Evolutionary conservation across 257 asterid species (phyloP), one percentile per base, ranked within the genome.

Genomic region (Nicotiana otophora): DNA sequence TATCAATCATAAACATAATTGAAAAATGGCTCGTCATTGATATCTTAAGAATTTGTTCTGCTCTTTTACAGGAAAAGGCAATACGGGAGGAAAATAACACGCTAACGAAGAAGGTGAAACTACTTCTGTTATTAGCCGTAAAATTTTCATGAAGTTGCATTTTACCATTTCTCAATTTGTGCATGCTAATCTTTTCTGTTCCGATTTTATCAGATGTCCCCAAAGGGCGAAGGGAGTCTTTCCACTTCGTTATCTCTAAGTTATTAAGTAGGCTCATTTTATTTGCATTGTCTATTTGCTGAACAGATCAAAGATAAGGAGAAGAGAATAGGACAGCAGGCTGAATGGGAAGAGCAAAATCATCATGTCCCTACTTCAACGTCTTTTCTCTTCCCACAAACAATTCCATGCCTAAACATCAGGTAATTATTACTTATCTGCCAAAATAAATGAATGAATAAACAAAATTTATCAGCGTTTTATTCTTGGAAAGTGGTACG

Each of bases 11-110:
- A 7, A 36, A 6, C 8, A 6, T 7, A 36, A 36, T 36, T 36
- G 46, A 36, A 36, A 36, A 36, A 6, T 36, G 46, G 46, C 2
- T 36, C 20, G 23, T 74, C 57, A 34, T 69, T 11, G 19, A n/a
- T 57, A 10, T 17, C 33, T 54, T 63, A 61, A 57, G 1, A 7
- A 60, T 48, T 10, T 20, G 2, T 1, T 10, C 8, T 77, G 39
- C 36, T 53, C 12, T 84, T 83, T 76, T 30, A 85, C 90, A 94
- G 98, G 94, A 92, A 88, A 94, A 82, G 75, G 91, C 92, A 58
- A 90, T 94, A 74, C 90, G 90, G 81, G 97, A 93, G 86, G 94
- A 93, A 81, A 94, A 94, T 83, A 89, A 81, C 91, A 85, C 89
- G 89, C 93, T 94, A 26, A 14, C 90, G 33, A 92, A 93, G 89